Percentiles rank a stretch among this genome's conserved stretches.
Evolutionary conservation across 2,329 filamentous ascomycete species (phyloP).

Genomic region (Colletotrichum agaves): DNA sequence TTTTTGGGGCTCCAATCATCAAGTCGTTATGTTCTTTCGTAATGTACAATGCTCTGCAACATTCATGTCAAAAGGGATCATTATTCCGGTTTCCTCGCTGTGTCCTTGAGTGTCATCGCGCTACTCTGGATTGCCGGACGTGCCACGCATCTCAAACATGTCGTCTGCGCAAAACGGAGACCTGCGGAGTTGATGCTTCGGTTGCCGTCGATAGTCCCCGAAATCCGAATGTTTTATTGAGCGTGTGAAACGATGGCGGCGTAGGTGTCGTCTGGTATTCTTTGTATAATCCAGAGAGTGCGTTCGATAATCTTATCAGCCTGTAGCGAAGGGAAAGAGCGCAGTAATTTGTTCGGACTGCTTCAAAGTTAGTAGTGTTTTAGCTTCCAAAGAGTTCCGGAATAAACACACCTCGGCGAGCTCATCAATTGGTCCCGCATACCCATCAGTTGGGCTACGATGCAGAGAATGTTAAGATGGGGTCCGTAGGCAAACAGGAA

Average conservation of each 20-base stretch:
- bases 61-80: background rate
- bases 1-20: constrained; percentile 10
- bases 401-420: constrained; percentile 75
- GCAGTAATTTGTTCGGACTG: constrained; percentile 92
- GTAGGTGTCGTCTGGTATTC: constrained; percentile 91
- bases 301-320: constrained; percentile 86
- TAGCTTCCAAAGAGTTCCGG: constrained; percentile 37
- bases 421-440: constrained; percentile 86
- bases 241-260: constrained; percentile 90
- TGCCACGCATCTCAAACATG: too few species aligned
- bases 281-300: constrained; percentile 86
- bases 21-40: constrained; percentile 13
- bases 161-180: too few species aligned
- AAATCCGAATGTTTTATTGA: constrained; percentile 43
- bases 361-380: constrained; percentile 13
- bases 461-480: constrained; percentile 94
- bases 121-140: too few species aligned
- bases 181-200: too few species aligned
- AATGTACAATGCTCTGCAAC: constrained; percentile 5
- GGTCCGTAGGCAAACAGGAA: constrained; percentile 96
- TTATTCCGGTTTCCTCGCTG: background rate
- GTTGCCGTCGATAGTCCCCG: background rate
- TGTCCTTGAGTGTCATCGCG: background rate
- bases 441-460: constrained; percentile 92
- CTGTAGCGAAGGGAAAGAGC: constrained; percentile 85